Evolutionary conservation across 352 stramenopile species (phyloP), one percentile per base, ranked within the genome.

Genomic region (Phytophthora megakarya): DNA sequence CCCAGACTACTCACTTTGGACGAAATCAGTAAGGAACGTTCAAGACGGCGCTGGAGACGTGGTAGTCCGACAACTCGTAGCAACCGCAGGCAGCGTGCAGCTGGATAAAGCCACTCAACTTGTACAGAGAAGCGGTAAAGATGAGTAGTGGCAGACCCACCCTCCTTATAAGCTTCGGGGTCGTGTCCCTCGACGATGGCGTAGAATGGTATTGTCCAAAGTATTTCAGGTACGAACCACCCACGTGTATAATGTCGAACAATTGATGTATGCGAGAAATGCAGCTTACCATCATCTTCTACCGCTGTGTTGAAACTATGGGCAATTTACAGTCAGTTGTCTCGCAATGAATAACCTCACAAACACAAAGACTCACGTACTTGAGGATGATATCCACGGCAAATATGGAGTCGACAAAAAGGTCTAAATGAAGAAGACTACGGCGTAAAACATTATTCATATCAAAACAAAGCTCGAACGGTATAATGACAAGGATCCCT

Each of bases 191-290:
- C 68, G 32, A 81, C 57, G n/a, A 90, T 67, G 9, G 70, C 69
- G 56, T 90, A 89, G 47, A 92, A 88, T 8, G 85, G 85, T 12
- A 92, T 65, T 8, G 83, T 92, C 72, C 74, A 90, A 7, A 89
- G 33, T 19, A 88, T 30, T 56, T 94, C 81, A 9, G 78, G 65
- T 10, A 84, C 16, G 43, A 94, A 83, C 76, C 82, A 92, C 1
- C 71, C 69, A 7, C 63, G 40, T 15, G 77, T 30, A 33, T 94
- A 94, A 26, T 84, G 60, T 7, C 67, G 61, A 3, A 76, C 64
- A 18, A 91, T 94, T 3, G 77, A 78, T 0, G 57, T 44, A 16
- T 74, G 68, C 1, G 78, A 89, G 49, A 92, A 92, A 26, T 92
- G 80, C 0, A 94, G 61, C 23, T 82, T 88, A 39, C 82, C 83